Evolutionary conservation across 768 basidiomycete species (phyloP).

Genomic region (Pulveroboletus ravenelii): DNA sequence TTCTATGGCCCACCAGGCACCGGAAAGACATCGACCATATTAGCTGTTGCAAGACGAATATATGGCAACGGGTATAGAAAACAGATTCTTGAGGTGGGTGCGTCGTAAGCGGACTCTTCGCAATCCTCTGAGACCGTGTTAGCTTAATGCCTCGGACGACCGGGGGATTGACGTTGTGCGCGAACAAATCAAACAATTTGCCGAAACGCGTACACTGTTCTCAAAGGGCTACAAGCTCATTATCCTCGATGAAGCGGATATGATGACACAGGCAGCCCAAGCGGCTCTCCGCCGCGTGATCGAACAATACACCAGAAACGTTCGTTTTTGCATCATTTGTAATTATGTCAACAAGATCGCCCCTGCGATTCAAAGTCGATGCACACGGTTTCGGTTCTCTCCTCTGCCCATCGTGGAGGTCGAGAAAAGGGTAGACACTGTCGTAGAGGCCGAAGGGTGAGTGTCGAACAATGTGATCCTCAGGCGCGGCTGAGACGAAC

Average conservation of each 20-base stretch:
- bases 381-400: slow-evolving; percentile 95
- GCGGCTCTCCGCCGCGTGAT: slow-evolving; percentile 95
- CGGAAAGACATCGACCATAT: slow-evolving; percentile 95
- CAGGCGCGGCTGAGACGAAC: slow-evolving; percentile 1
- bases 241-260: slow-evolving; percentile 98
- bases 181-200: slow-evolving; percentile 98
- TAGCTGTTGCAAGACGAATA: slow-evolving; percentile 92
- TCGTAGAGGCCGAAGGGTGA: slow-evolving; percentile 83
- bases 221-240: slow-evolving; percentile 97
- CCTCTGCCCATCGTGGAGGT: slow-evolving; percentile 84
- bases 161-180: slow-evolving; percentile 98
- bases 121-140: slow-evolving; percentile 4
- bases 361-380: slow-evolving; percentile 97
- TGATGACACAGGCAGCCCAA: slow-evolving; percentile 99
- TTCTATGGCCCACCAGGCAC: slow-evolving; percentile 99
- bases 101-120: not conserved
- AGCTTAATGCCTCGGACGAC: slow-evolving; percentile 98
- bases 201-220: slow-evolving; percentile 88
- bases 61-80: slow-evolving; percentile 84
- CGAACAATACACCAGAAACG: slow-evolving; percentile 98
- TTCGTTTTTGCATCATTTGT: slow-evolving; percentile 99
- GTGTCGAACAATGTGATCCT: slow-evolving; percentile 17
- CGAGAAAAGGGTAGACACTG: slow-evolving; percentile 70
- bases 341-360: slow-evolving; percentile 99
- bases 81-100: slow-evolving; percentile 85